Conservation (phyloP, 495 filamentous ascomycete species). For the Neurospora sp. region DNA sequence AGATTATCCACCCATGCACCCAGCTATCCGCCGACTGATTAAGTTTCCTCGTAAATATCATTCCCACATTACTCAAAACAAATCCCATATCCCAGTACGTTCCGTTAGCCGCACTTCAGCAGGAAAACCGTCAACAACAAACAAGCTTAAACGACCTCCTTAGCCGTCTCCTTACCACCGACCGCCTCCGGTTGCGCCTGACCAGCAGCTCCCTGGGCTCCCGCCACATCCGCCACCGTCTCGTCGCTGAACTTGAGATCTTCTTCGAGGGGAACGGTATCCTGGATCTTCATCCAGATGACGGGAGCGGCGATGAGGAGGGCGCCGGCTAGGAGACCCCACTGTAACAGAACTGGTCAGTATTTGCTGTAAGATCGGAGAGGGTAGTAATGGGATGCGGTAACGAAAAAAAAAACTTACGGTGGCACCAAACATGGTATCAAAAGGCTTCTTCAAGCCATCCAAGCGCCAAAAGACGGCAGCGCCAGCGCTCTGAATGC, state of each 20-base stretch:
- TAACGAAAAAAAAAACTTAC: constrained; percentile 18
- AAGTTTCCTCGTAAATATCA: not conserved
- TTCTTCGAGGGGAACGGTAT: constrained; percentile 59
- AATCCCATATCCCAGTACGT: not conserved
- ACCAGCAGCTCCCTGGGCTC: not conserved
- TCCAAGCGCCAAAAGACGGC: constrained; percentile 83
- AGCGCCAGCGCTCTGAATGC: constrained; percentile 85
- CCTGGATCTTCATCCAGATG: constrained; percentile 68
- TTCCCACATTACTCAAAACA: not conserved
- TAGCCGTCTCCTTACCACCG: not conserved
- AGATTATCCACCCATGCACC: not conserved
- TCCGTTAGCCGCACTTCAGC: not conserved
- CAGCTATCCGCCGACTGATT: too few relatives aligned
- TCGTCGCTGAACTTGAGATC: constrained; percentile 80
- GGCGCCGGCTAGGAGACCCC: constrained; percentile 61
- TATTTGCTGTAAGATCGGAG: too few relatives aligned
- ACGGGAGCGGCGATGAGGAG: constrained; percentile 70
- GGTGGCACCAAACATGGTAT: constrained; percentile 46
- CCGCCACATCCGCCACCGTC: constrained; percentile 54
- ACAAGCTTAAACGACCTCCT: not conserved
- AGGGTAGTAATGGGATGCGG: not conserved
- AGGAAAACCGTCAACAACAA: not conserved
- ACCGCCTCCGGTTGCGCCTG: not conserved
- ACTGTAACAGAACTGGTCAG: constrained; percentile 32
- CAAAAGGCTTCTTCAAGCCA: constrained; percentile 49